phyloP scores from a whole-genome alignment of 1,284 basidiomycete genomes.

The Rhodotorula sp. region DNA sequence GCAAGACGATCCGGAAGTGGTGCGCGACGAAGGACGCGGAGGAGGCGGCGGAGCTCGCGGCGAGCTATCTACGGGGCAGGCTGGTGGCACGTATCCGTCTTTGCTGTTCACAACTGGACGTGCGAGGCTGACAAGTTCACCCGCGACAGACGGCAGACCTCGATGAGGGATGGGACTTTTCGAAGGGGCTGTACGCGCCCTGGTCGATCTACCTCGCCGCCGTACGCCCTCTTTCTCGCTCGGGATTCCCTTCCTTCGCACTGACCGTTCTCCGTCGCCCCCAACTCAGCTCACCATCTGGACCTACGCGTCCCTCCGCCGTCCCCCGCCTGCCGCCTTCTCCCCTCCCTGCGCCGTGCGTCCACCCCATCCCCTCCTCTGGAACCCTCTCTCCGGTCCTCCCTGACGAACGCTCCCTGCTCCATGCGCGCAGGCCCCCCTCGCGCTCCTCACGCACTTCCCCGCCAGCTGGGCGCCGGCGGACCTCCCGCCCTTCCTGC shows the following conservation, averaged over 20 bases:
- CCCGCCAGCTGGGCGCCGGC: neutral
- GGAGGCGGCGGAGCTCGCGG: neutral
- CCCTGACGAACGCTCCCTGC: no score
- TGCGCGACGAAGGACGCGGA: neutral
- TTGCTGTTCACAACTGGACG: no score
- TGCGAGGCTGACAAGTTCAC: neutral
- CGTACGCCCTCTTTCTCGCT: neutral
- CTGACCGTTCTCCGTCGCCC: neutral
- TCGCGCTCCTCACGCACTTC: neutral
- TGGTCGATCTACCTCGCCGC: conserved; percentile 2
- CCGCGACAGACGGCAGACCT: neutral
- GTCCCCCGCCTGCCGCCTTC: neutral
- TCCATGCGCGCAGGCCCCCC: neutral
- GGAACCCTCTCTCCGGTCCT: no score
- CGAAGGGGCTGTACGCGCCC: neutral
- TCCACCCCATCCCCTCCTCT: no score
- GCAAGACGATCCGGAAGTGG: neutral
- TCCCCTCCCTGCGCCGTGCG: no score
- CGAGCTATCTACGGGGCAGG: neutral
- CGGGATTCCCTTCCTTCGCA: accelerated
- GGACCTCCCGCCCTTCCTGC: neutral
- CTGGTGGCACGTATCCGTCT: neutral
- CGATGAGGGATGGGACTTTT: neutral
- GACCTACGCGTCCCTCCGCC: neutral
- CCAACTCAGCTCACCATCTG: conserved; percentile 9